Evolutionary conservation across 441 rosid genomes (phyloP), one percentile per base, ranked within the genome.

Genomic region (Geranium incanum): DNA sequence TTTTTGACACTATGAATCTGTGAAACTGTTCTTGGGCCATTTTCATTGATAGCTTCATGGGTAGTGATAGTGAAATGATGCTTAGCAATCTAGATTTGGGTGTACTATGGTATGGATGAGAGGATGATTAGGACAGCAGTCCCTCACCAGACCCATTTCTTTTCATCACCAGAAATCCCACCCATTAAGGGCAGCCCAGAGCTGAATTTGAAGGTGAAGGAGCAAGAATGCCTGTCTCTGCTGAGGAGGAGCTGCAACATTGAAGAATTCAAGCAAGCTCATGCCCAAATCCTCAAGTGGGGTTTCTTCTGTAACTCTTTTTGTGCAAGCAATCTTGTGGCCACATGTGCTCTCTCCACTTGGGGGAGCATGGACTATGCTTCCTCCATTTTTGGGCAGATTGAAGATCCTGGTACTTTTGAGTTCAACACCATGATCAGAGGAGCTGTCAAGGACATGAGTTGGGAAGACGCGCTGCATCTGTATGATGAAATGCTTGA

Each of bases 331-430:
- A 88, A 74, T 70, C 78, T 88, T 62, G 70, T 89, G 74, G 77
- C 86, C 8, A 71, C 86, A 12, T 89, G 93, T 69, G 87, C 90
- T 66, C 84, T 76, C 67, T 86, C 95, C 8, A 71, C 68, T 19
- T 87, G 93, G 93, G 88, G 88, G 23, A 81, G 89, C 82, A 85
- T 89, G 87, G 84, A 78, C 67, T 84, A 85, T 71, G 92, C 95
- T 5, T 76, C 85, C 23, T 84, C 88, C 0, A 75, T 91, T 68
- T 91, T 91, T 68, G 50, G 67, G 74, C 79, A 68, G 66, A 83
- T 88, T 9, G 73, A 85, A 33, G 84, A 88, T 66, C 92, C 92
- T 0, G 83, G 86, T 73, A 72, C 85, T 67, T 86, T 86, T 74
- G 86, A 83, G 41, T 89, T 76, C 83, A 87, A 85, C 68, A 74